Base-by-base conservation (phyloP, 192 early-diverging fungal genomes). In the Funneliformis geosporum region DNA sequence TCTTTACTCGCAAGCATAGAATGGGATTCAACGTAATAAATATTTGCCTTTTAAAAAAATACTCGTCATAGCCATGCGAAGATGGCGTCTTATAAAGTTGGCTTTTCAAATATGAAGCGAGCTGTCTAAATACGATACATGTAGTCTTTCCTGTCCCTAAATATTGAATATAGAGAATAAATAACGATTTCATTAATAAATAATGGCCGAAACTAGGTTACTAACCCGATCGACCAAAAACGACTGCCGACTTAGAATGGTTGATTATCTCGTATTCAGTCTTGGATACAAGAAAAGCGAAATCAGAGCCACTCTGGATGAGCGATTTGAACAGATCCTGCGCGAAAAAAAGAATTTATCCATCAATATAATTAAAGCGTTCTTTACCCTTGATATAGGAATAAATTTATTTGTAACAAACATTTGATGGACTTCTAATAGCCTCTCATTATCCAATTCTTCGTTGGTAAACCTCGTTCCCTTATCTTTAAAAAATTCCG, bases 191-290 rank as follows among this genome's bases (percentile, higher is more conserved):
- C 28, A 11, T 5, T 55, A 0, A 0, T 5, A 18, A 18, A 55
- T 6, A 55, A 21, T 21, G 1, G 60, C 42, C 2, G 33, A 33
- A 33, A 33, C 33, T 33, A 33, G 33, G 2, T 9, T 11, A 76
- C 61, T 76, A 64, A 76, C 75, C 75, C 23, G 75, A 76, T 65
- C 75, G 59, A 43, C 75, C 75, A 62, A 65, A 43, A 11, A 76
- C 42, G 21, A 76, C 64, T 6, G 75, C 23, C n/a, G 75, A 76
- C 9, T 60, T 76, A 64, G 60, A 60, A 61, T 23, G 4, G 8
- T 23, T 60, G n/a, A 76, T 76, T 21, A 76, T 76, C 42, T 76
- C 60, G n/a, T 76, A 76, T 14, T 76, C 75, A 0, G 18, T 40
- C 39, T 76, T 62, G 11, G 75, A 76, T 27, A 76, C 60, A 7